Evolutionary conservation across 139 green algal genomes (phyloP).

Genomic region (Chlamydomonas schloesseri): DNA sequence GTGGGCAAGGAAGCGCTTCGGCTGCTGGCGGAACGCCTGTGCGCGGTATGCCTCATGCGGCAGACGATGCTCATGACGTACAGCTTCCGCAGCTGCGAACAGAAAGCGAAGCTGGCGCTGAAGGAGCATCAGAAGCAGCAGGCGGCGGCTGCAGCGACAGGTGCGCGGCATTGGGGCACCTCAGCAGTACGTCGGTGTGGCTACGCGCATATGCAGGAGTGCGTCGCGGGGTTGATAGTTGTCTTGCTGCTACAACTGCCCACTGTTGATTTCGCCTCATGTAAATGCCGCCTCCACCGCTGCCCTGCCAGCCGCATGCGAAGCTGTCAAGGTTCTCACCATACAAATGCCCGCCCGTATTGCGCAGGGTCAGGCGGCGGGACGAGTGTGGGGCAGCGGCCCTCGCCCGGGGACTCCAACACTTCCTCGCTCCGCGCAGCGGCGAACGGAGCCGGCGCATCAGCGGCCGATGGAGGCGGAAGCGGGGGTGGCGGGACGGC

Average conservation of each 20-base stretch:
- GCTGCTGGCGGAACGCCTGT: constrained; percentile 41
- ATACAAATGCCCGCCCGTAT: too few relatives aligned
- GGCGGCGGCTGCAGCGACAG: neutral
- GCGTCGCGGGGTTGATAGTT: too few relatives aligned
- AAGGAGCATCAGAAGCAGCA: constrained; percentile 27
- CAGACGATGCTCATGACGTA: neutral
- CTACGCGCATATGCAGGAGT: neutral
- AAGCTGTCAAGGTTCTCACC: too few relatives aligned
- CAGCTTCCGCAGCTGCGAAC: neutral
- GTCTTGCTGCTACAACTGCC: too few relatives aligned
- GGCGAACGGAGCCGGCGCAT: neutral
- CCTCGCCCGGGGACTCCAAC: constrained; percentile 30
- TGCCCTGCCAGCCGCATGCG: too few relatives aligned
- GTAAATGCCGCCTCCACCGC: too few relatives aligned
- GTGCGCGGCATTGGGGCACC: neutral
- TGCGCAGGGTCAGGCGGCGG: too few relatives aligned
- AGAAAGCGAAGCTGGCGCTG: constrained; percentile 13
- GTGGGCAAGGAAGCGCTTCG: constrained; percentile 36
- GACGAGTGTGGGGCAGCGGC: neutral
- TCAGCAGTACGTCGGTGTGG: neutral
- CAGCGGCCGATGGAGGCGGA: neutral
- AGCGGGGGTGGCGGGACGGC: neutral
- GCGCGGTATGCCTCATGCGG: constrained; percentile 23
- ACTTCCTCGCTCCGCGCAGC: constrained; percentile 13
- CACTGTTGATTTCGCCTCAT: too few relatives aligned